Percentiles rank a stretch among this genome's conserved stretches.
phyloP scores from a whole-genome alignment of 1,139 yeast genomes.

The Meyerozyma carpophila region DNA sequence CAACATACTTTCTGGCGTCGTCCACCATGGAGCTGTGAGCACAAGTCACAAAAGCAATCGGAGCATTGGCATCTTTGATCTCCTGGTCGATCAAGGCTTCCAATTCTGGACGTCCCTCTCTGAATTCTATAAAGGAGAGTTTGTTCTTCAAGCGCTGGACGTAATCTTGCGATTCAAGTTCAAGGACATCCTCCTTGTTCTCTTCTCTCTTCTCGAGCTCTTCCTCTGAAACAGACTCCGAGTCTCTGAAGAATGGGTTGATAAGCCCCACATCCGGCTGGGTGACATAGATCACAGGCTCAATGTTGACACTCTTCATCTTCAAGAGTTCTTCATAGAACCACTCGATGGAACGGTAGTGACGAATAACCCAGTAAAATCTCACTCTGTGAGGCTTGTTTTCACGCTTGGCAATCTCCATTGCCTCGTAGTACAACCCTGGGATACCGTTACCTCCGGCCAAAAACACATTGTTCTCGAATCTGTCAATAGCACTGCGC shows the following conservation, averaged over 20 bases:
- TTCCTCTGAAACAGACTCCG: slow-evolving; percentile 1
- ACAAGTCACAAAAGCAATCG: slow-evolving; percentile 35
- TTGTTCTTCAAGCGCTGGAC: slow-evolving; percentile 9
- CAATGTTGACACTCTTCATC: slow-evolving; percentile 17
- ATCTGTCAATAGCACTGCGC: slow-evolving; percentile 34
- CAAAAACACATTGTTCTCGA: slow-evolving; percentile 48
- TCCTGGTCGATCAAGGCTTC: slow-evolving; percentile 29
- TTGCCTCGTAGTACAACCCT: slow-evolving; percentile 32
- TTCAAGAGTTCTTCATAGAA: slow-evolving; percentile 36
- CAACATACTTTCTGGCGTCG: slow-evolving; percentile 29
- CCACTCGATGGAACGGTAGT: slow-evolving; percentile 46
- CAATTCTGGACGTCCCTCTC: slow-evolving; percentile 43
- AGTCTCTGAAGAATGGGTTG: background rate
- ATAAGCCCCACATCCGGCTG: slow-evolving; percentile 13
- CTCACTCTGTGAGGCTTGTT: slow-evolving; percentile 12
- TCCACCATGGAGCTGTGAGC: slow-evolving; percentile 40
- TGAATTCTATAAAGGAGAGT: slow-evolving; percentile 35
- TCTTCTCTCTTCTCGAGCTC: slow-evolving; percentile 1
- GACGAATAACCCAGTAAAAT: slow-evolving; percentile 34
- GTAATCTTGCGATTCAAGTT: background rate
- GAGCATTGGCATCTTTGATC: slow-evolving; percentile 25
- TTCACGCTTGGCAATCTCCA: slow-evolving; percentile 14
- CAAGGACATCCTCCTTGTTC: background rate
- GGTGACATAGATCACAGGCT: slow-evolving; percentile 35
- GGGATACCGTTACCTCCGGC: slow-evolving; percentile 79